phyloP scores from a whole-genome alignment of 2,329 filamentous ascomycete genomes.

The Phialophora chinensis region DNA sequence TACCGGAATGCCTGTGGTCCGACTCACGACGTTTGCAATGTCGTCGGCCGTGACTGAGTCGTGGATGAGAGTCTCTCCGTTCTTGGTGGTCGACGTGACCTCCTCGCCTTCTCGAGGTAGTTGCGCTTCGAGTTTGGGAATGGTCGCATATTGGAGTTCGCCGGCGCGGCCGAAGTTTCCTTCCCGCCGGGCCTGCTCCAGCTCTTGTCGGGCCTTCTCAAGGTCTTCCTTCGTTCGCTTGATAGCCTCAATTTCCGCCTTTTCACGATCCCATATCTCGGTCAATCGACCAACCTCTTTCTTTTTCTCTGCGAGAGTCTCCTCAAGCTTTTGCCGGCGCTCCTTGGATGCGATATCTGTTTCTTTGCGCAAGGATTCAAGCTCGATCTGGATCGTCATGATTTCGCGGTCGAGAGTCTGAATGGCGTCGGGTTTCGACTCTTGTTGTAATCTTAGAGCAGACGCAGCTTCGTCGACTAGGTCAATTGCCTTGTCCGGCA shows the following conservation, averaged over 20 bases:
- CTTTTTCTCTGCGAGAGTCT: constrained; percentile 75
- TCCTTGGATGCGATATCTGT: constrained; percentile 88
- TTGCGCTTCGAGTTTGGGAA: constrained; percentile 79
- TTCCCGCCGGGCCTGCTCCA: constrained; percentile 84
- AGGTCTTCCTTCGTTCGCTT: constrained; percentile 89
- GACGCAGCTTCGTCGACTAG: constrained; percentile 95
- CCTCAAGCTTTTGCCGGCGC: constrained; percentile 82
- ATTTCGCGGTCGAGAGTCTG: constrained; percentile 91
- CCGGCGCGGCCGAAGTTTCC: constrained; percentile 91
- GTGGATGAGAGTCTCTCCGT: constrained; percentile 73
- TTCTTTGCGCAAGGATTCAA: constrained; percentile 93
- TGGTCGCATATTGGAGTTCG: constrained; percentile 85
- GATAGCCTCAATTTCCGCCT: constrained; percentile 80
- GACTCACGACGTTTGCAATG: constrained; percentile 88
- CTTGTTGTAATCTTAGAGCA: constrained; percentile 87
- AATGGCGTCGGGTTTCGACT: constrained; percentile 95
- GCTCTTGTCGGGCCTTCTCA: constrained; percentile 80
- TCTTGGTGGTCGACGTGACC: constrained; percentile 45
- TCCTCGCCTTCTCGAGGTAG: constrained; percentile 73
- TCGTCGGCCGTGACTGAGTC: constrained; percentile 96
- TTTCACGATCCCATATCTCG: constrained; percentile 88
- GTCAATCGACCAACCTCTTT: constrained; percentile 76
- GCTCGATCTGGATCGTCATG: constrained; percentile 95
- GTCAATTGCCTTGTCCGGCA: constrained; percentile 97
- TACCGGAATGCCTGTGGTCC: constrained; percentile 90